Conservation (phyloP, 371 early-diverging fungal genomes). For the Dichotomocladium elegans region DNA sequence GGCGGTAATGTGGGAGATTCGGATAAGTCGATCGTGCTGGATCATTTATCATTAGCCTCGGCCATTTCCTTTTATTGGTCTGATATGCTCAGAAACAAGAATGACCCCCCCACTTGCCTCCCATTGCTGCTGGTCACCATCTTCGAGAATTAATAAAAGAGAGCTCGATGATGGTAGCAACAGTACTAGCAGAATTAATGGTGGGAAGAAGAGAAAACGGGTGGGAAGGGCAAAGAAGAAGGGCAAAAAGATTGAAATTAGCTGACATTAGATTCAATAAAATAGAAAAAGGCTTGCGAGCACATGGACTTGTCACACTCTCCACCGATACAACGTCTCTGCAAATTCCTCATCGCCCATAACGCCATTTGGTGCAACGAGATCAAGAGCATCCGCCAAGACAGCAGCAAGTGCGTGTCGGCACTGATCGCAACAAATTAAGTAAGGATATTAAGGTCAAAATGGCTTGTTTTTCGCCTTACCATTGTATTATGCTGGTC, state of each 20-base stretch:
- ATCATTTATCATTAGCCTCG: background rate
- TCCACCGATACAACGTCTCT: conserved; percentile 15
- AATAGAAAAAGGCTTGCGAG: background rate
- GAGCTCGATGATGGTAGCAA: no score
- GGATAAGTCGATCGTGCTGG: conserved; percentile 2
- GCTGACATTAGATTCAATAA: conserved; percentile 2
- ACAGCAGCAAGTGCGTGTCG: conserved; percentile 19
- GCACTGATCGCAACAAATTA: no score
- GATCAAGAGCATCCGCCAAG: conserved; percentile 8
- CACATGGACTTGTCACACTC: conserved; percentile 1
- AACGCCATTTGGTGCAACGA: background rate
- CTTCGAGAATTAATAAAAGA: no score
- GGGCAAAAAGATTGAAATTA: background rate
- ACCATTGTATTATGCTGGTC: conserved; percentile 7
- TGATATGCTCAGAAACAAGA: no score
- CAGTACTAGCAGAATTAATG: no score
- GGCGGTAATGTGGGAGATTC: conserved; percentile 16
- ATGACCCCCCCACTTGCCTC: background rate
- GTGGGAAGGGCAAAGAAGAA: background rate
- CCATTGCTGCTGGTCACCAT: no score
- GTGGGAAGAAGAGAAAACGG: background rate
- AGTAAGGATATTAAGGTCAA: no score
- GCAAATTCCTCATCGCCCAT: conserved; percentile 18
- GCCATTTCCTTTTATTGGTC: background rate
- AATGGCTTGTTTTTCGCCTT: background rate